phyloP scores from a whole-genome alignment of 495 filamentous ascomycete genomes.

The Baudoinia panamericana region DNA sequence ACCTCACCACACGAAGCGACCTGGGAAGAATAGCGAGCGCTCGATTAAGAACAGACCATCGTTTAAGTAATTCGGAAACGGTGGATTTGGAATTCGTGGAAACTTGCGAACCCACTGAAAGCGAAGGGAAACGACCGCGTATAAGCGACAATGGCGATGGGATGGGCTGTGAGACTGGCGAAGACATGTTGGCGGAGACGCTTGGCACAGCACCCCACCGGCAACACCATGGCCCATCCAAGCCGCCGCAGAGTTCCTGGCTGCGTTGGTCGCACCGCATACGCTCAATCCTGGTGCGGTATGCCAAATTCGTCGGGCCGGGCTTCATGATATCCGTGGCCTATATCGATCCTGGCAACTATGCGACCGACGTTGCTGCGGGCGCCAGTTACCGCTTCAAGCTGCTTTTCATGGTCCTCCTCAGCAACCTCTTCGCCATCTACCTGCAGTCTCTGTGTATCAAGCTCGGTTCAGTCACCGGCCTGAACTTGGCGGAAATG shows the following conservation, averaged over 20 bases:
- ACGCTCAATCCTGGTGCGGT: slow-evolving; percentile 39
- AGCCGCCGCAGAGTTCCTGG: no score
- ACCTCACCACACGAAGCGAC: slow-evolving; percentile 45
- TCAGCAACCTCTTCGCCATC: slow-evolving; percentile 77
- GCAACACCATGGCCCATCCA: not conserved
- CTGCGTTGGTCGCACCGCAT: not conserved
- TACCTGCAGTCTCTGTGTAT: slow-evolving; percentile 71
- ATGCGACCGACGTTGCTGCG: slow-evolving; percentile 67
- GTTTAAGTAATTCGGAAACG: slow-evolving; percentile 21
- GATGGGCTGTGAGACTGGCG: not conserved
- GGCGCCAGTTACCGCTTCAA: slow-evolving; percentile 35
- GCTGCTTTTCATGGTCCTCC: slow-evolving; percentile 65
- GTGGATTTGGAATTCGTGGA: slow-evolving; percentile 14
- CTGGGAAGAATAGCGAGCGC: slow-evolving; percentile 45
- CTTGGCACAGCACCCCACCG: not conserved
- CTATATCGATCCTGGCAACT: slow-evolving; percentile 41
- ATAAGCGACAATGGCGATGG: not conserved
- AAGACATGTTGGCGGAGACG: slow-evolving; percentile 11
- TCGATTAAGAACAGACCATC: slow-evolving; percentile 30
- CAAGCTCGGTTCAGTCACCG: slow-evolving; percentile 76
- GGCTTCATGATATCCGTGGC: slow-evolving; percentile 68
- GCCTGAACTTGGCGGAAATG: slow-evolving; percentile 66
- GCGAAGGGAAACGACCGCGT: not conserved
- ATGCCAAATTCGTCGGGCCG: slow-evolving; percentile 67
- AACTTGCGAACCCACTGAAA: not conserved